Percentiles rank a stretch among this genome's conserved stretches.
These are phyloP conservation scores for Auricularia heimuer DNA, from an alignment of 768 basidiomycete species.

Conservation along the genomic window DNA sequence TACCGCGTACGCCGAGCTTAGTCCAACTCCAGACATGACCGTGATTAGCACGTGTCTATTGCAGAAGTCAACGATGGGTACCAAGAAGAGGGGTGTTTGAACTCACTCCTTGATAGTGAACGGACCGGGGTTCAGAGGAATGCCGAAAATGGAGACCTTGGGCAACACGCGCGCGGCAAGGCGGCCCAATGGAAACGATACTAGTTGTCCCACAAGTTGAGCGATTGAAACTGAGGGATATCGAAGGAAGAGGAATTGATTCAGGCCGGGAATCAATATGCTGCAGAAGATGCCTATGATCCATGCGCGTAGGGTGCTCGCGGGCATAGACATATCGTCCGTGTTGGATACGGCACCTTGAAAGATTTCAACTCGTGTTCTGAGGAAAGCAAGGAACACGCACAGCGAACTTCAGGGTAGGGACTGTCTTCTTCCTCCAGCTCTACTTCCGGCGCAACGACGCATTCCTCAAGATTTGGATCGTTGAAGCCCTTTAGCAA, in stretches of 20 bases:
- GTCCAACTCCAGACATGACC: constrained; percentile 15
- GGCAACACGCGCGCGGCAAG: constrained; percentile 31
- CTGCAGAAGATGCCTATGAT: constrained; percentile 31
- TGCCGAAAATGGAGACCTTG: constrained; percentile 4
- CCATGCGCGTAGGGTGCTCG: constrained; percentile 54
- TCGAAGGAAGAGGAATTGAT: constrained; percentile 15
- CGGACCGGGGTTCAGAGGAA: constrained; percentile 51
- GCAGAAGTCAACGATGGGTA: constrained; percentile 8
- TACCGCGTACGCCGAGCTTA: background rate
- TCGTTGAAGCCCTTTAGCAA: constrained; percentile 23
- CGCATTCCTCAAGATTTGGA: constrained; percentile 32
- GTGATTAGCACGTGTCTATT: constrained; percentile 17
- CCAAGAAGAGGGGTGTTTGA: background rate
- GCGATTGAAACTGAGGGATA: constrained; percentile 20
- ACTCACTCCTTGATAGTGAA: constrained; percentile 73
- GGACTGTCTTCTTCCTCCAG: constrained; percentile 60
- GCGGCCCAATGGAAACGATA: constrained; percentile 57
- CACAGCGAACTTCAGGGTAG: constrained; percentile 72
- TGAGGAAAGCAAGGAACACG: background rate
- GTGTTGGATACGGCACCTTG: constrained; percentile 54
- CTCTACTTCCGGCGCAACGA: constrained; percentile 27
- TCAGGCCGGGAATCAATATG: constrained; percentile 7
- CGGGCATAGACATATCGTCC: constrained; percentile 58
- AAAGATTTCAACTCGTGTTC: background rate
- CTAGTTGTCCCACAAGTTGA: constrained; percentile 54